Percentiles rank a stretch among this genome's conserved stretches.
Conservation (phyloP, 495 filamentous ascomycete genomes). For the Penicillium taxi region DNA sequence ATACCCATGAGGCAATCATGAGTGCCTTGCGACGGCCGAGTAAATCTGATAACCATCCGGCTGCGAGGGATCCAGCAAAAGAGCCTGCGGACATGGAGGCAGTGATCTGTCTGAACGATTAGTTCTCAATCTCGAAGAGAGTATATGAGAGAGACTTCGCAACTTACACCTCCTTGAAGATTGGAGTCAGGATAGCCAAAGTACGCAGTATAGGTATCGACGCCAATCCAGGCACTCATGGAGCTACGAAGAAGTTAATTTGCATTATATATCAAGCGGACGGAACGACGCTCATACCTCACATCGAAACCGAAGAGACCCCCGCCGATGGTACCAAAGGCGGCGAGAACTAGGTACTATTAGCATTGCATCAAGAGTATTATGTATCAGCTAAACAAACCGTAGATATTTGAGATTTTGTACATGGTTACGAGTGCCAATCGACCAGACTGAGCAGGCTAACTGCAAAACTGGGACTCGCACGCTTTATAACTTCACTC, state of each 20-base stretch:
- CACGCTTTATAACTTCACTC: conserved; percentile 6
- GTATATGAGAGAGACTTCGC: no score
- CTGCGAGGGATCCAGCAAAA: conserved; percentile 53
- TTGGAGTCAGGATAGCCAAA: conserved; percentile 58
- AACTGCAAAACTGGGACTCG: not conserved
- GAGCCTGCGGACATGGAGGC: conserved; percentile 60
- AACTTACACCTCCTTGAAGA: conserved; percentile 50
- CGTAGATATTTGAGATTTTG: conserved; percentile 39
- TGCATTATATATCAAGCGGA: not conserved
- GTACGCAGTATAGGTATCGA: conserved; percentile 57
- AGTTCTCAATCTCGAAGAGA: not conserved
- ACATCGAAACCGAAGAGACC: conserved; percentile 41
- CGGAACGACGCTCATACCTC: conserved; percentile 17
- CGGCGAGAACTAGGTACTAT: conserved; percentile 31
- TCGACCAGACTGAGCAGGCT: not conserved
- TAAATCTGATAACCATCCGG: conserved; percentile 59
- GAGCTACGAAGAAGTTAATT: conserved; percentile 28
- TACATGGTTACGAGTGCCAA: conserved; percentile 25
- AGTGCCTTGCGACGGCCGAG: conserved; percentile 57
- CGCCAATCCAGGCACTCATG: conserved; percentile 66
- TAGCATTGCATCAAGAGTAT: not conserved
- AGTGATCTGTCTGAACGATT: conserved; percentile 23
- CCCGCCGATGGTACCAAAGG: conserved; percentile 45
- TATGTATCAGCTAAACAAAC: conserved; percentile 14
- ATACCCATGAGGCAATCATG: conserved; percentile 58